These are phyloP conservation scores for Exophiala sideris DNA, from an alignment of 2,329 filamentous ascomycete genomes.

Conservation along the genomic window DNA sequence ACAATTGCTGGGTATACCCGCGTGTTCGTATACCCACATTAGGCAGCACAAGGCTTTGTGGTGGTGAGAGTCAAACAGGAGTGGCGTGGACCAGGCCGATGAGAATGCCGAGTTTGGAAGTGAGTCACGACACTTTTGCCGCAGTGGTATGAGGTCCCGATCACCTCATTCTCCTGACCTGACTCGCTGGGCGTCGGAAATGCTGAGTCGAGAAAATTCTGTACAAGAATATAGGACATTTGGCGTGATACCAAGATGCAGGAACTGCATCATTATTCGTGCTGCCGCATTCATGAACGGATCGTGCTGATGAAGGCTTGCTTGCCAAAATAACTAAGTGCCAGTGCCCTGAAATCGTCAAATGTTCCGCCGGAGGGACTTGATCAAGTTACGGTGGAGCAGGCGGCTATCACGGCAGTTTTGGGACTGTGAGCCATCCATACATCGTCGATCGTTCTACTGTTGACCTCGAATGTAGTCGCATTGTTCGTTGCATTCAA, in stretches of 20 bases:
- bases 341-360: no score
- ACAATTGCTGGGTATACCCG: constrained; percentile 16
- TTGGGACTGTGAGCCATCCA: no score
- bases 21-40: constrained; percentile 6
- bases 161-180: constrained; percentile 4
- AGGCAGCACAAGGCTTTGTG: constrained; percentile 18
- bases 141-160: constrained; percentile 10
- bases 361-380: no score
- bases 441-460: no score
- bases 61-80: constrained; percentile 18
- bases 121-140: constrained; percentile 19
- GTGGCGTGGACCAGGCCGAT: constrained; percentile 17
- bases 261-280: not conserved
- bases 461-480: no score
- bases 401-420: no score
- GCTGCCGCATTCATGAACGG: no score
- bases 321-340: no score
- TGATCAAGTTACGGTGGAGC: no score
- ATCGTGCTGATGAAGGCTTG: no score
- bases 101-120: constrained; percentile 8
- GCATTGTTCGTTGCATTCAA: no score
- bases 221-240: not conserved
- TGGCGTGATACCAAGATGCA: not conserved
- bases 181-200: constrained; percentile 4
- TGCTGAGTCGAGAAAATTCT: not conserved